phyloP scores from a whole-genome alignment of 208 protist genomes.

The Perkinsela sp. region DNA sequence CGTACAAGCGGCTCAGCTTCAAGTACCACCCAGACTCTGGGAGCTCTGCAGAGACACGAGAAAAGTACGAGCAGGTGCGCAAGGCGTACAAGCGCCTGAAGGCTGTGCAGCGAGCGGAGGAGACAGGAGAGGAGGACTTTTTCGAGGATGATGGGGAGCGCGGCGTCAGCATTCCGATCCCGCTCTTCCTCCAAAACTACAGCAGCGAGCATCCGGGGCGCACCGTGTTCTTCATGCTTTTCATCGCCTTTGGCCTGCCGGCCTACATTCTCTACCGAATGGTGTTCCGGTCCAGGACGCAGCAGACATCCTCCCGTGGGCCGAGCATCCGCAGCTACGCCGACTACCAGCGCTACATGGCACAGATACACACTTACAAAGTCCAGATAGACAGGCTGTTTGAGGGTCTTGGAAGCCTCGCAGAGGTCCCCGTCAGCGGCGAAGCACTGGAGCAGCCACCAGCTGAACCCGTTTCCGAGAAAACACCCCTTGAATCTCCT shows the following conservation, averaged over 20 bases:
- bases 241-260: not conserved
- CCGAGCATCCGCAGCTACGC: not conserved
- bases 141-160: not conserved
- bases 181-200: not conserved
- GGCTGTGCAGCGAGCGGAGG: not conserved
- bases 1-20: constrained; percentile 59
- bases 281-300: not conserved
- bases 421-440: not conserved
- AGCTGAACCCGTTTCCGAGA: not conserved
- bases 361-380: not conserved
- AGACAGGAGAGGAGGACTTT: not conserved
- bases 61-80: not conserved
- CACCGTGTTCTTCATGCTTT: not conserved
- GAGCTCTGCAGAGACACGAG: not conserved
- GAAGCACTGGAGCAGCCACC: no score
- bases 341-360: not conserved
- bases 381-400: not conserved
- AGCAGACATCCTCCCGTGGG: not conserved
- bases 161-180: not conserved
- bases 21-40: constrained; percentile 49
- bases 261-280: not conserved
- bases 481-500: not conserved
- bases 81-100: not conserved
- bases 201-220: not conserved
- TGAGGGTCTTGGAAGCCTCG: not conserved